Evolutionary conservation across 2,329 filamentous ascomycete species (phyloP).

Genomic region (Alternaria conjuncta): DNA sequence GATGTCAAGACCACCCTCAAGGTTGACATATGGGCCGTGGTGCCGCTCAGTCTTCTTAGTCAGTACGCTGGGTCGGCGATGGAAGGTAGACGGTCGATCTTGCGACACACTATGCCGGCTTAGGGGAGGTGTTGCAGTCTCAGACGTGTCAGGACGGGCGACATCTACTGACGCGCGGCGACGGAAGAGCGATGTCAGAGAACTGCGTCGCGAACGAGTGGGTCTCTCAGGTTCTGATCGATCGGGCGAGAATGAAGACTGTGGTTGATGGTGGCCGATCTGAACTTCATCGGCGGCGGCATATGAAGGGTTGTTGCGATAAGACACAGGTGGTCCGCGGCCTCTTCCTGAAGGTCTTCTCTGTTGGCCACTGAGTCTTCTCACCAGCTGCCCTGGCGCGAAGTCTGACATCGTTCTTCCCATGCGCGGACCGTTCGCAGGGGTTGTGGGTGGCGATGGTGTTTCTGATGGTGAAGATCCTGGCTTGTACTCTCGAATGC

Average conservation of each 20-base stretch:
- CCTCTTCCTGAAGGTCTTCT: constrained; percentile 33
- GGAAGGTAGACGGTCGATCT: constrained; percentile 50
- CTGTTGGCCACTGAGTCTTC: constrained; percentile 47
- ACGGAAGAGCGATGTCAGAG: constrained; percentile 43
- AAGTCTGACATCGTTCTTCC: constrained; percentile 45
- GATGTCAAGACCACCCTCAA: constrained; percentile 85
- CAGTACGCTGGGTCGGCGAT: constrained; percentile 53
- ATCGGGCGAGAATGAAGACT: constrained; percentile 47
- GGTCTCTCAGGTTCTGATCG: constrained; percentile 35
- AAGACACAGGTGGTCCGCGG: constrained; percentile 46
- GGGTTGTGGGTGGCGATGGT: constrained; percentile 47
- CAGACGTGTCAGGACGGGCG: constrained; percentile 33
- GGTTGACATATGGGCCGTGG: constrained; percentile 62
- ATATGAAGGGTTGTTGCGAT: constrained; percentile 47
- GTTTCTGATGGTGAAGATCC: constrained; percentile 76
- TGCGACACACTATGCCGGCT: constrained; percentile 20
- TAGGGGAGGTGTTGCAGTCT: constrained; percentile 28
- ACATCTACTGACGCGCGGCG: constrained; percentile 42
- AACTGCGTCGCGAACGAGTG: constrained; percentile 41
- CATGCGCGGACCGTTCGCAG: constrained; percentile 27
- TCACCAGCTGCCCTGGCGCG: constrained; percentile 50
- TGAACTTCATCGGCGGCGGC: constrained; percentile 40
- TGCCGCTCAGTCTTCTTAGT: constrained; percentile 49
- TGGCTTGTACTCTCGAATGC: constrained; percentile 83
- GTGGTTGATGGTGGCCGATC: constrained; percentile 31